Percentiles rank a stretch among this genome's conserved stretches.
Evolutionary conservation across 768 basidiomycete genomes (phyloP).

Genomic region (Collybia mongolica): DNA sequence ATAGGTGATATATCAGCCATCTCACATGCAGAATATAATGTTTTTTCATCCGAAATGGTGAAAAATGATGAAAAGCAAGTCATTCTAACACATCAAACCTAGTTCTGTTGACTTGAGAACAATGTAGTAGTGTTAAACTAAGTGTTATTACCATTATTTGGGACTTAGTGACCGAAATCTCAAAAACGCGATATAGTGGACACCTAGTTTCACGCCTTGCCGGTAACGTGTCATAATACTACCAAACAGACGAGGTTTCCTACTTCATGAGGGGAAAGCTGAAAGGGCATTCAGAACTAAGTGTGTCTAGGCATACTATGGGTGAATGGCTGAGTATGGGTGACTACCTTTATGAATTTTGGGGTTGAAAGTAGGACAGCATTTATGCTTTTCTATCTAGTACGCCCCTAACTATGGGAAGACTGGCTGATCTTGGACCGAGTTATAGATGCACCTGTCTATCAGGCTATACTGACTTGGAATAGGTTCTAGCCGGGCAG

Average conservation of each 20-base stretch:
- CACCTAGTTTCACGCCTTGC: slow-evolving; percentile 14
- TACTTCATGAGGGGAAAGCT: slow-evolving; percentile 25
- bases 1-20: too few relatives aligned
- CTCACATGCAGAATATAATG: too few relatives aligned
- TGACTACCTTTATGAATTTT: slow-evolving; percentile 7
- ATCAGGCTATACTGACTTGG: slow-evolving; percentile 31
- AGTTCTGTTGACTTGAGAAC: too few relatives aligned
- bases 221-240: neutral
- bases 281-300: slow-evolving; percentile 9
- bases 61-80: too few relatives aligned
- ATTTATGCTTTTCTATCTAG: slow-evolving; percentile 7
- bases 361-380: slow-evolving; percentile 9
- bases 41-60: too few relatives aligned
- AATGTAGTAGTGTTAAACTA: too few relatives aligned
- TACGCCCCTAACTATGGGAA: slow-evolving; percentile 18
- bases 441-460: slow-evolving; percentile 32
- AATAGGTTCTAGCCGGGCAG: slow-evolving; percentile 22
- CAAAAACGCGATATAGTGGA: neutral
- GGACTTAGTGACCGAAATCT: too few relatives aligned
- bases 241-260: slow-evolving; percentile 24
- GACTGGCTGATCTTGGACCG: slow-evolving; percentile 32
- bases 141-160: too few relatives aligned
- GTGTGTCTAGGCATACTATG: neutral
- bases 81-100: too few relatives aligned
- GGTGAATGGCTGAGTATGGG: neutral